Evolutionary conservation across 2,329 filamentous ascomycete genomes (phyloP), one percentile per base, ranked within the genome.

Genomic region (Thelonectria discophora): DNA sequence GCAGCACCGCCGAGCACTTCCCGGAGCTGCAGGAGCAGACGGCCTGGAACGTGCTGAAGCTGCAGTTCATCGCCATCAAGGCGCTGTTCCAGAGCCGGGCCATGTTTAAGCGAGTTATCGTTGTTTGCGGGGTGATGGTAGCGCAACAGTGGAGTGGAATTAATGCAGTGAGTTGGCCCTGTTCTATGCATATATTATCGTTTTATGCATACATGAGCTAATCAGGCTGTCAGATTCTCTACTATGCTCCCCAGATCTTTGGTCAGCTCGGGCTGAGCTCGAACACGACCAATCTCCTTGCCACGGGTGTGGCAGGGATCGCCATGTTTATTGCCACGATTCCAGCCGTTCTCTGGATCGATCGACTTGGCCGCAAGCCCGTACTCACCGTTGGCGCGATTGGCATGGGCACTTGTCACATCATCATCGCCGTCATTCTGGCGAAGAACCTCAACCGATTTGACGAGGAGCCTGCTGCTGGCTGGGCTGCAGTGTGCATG

Each of bases 191-290:
- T n/a, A n/a, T n/a, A n/a, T n/a, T n/a, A n/a, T n/a, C n/a, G n/a
- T n/a, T n/a, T n/a, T n/a, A n/a, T n/a, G n/a, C n/a, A n/a, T n/a
- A n/a, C n/a, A n/a, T n/a, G n/a, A n/a, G n/a, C n/a, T n/a, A n/a
- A n/a, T n/a, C n/a, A n/a, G 15, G 0, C 15, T 20, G 10, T 9
- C 7, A 71, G 69, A 15, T 71, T 32, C 80, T 91, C 48, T 91
- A 90, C 79, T 90, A 92, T 66, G 88, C 88, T 0, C 90, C 90
- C 0, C 84, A 82, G 15, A 92, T 93, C 68, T 93, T 93, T 78
- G 76, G 79, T 43, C 81, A 88, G 62, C 81, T 92, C 5, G 90
- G 90, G 5, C 79, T 92, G 6, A 78, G 69, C 64, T 65, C 70
- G 54, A 86, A 74, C 52, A 81, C 80, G 0, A 81, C 76, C 0